These are phyloP conservation scores for Spizellomyces punctatus DNA, from an alignment of 192 early-diverging fungal genomes.

Conservation along the genomic window DNA sequence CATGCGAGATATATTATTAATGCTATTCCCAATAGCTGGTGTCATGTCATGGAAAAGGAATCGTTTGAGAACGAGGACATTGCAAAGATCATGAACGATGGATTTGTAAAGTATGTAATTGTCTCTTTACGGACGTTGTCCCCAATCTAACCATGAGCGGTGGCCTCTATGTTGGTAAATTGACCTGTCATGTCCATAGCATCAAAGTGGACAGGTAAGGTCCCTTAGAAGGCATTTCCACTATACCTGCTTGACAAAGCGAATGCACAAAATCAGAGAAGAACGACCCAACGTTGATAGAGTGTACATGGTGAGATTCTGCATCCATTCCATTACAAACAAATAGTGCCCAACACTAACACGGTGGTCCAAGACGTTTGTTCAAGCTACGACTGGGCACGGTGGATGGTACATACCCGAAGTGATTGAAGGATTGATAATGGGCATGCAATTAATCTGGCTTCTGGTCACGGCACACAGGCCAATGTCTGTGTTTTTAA, in stretches of 20 bases:
- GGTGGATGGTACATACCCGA: slow-evolving; percentile 52
- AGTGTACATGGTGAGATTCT: slow-evolving; percentile 56
- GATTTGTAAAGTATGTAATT: slow-evolving; percentile 49
- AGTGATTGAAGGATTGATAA: too few relatives aligned
- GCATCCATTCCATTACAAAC: not conserved
- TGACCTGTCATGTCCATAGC: not conserved
- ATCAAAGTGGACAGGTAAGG: slow-evolving; percentile 55
- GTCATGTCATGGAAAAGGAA: slow-evolving; percentile 72
- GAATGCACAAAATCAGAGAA: slow-evolving; percentile 45
- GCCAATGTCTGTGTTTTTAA: slow-evolving; percentile 69
- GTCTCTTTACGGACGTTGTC: not conserved
- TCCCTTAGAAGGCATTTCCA: not conserved
- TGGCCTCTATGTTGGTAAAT: not conserved
- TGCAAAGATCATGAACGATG: slow-evolving; percentile 60
- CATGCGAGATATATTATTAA: too few relatives aligned
- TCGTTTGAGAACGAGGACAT: slow-evolving; percentile 61
- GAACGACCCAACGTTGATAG: slow-evolving; percentile 66
- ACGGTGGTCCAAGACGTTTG: slow-evolving; percentile 44
- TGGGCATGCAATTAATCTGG: too few relatives aligned
- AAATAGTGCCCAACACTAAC: not conserved
- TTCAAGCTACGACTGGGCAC: slow-evolving; percentile 58
- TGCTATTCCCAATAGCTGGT: slow-evolving; percentile 40
- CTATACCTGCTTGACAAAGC: not conserved
- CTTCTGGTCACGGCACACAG: not conserved
- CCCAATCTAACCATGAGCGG: not conserved